Percentiles rank a stretch among this genome's conserved stretches.
Evolutionary conservation across 495 filamentous ascomycete genomes (phyloP).

Genomic region (Podospora tetraspora): DNA sequence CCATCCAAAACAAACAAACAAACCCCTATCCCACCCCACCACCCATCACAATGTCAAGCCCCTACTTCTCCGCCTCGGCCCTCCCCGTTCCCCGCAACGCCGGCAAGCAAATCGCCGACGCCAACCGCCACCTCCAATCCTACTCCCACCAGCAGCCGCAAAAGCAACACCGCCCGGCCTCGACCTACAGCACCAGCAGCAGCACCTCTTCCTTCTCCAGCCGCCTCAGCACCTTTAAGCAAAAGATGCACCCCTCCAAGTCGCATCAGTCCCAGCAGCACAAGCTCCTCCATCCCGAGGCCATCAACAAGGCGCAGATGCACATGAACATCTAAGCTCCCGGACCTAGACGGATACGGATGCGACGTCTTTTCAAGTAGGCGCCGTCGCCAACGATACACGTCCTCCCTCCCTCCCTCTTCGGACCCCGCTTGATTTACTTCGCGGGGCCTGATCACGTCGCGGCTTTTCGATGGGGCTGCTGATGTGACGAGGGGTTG

Average conservation of each 20-base stretch:
- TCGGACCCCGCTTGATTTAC: not conserved
- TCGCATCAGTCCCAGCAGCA: not conserved
- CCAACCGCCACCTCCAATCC: constrained; percentile 2
- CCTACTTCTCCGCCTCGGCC: constrained; percentile 14
- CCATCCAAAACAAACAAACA: not conserved
- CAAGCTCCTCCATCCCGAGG: not conserved
- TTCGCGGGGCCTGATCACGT: not conserved
- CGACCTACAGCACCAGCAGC: constrained; percentile 11
- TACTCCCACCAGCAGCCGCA: constrained; percentile 4
- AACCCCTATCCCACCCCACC: constrained; percentile 1
- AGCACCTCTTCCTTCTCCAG: constrained; percentile 17
- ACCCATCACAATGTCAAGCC: not conserved
- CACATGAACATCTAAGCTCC: constrained; percentile 16
- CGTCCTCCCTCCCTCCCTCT: not conserved
- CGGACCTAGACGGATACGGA: not conserved
- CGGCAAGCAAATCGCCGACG: constrained; percentile 6
- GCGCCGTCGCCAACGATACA: not conserved
- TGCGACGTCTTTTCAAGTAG: too few relatives aligned
- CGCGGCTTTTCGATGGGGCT: not conserved
- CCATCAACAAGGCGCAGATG: constrained; percentile 17
- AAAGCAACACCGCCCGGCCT: constrained; percentile 10
- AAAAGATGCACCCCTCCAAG: constrained; percentile 10
- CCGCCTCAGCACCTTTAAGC: constrained; percentile 21
- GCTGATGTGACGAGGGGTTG: not conserved
- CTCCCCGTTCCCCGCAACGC: not conserved